phyloP scores from a whole-genome alignment of 2,329 filamentous ascomycete species.

The Fonsecaea monophora region DNA sequence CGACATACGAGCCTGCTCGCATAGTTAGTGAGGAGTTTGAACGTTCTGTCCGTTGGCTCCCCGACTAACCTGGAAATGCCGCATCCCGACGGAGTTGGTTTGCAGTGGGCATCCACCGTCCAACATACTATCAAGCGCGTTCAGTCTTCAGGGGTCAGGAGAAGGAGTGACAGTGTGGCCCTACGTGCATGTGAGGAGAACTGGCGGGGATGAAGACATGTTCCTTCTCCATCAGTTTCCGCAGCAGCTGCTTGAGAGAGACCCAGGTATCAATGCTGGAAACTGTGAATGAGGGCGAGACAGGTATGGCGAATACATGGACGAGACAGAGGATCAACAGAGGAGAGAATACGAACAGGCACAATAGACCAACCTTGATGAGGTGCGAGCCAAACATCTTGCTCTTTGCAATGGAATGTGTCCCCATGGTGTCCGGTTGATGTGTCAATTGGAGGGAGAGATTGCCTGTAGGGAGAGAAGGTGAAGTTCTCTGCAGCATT shows the following conservation, averaged over 20 bases:
- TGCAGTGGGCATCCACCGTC: constrained; percentile 28
- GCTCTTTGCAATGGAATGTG: not conserved
- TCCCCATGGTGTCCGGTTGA: not conserved
- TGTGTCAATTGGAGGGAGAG: not conserved
- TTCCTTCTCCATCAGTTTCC: constrained; percentile 6
- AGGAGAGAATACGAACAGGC: not conserved
- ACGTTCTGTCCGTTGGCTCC: not conserved
- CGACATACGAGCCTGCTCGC: constrained; percentile 29
- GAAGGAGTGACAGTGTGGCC: not conserved
- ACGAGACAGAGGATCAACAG: not conserved
- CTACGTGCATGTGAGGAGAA: constrained; percentile 24
- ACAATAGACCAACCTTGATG: not conserved
- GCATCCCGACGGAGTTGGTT: constrained; percentile 27
- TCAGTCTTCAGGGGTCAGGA: constrained; percentile 1
- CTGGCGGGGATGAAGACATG: constrained; percentile 19
- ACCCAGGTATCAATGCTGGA: constrained; percentile 2
- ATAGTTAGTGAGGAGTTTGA: constrained; percentile 6
- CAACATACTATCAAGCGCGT: constrained; percentile 23
- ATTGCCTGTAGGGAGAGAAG: not conserved
- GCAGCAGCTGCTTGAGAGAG: constrained; percentile 1
- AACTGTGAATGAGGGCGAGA: not conserved
- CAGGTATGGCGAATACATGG: not conserved
- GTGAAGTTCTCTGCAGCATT: not conserved
- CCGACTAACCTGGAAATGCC: constrained; percentile 27
- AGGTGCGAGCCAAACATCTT: not conserved